Evolutionary conservation across 2,329 filamentous ascomycete genomes (phyloP).

Genomic region (Neurospora sp.): DNA sequence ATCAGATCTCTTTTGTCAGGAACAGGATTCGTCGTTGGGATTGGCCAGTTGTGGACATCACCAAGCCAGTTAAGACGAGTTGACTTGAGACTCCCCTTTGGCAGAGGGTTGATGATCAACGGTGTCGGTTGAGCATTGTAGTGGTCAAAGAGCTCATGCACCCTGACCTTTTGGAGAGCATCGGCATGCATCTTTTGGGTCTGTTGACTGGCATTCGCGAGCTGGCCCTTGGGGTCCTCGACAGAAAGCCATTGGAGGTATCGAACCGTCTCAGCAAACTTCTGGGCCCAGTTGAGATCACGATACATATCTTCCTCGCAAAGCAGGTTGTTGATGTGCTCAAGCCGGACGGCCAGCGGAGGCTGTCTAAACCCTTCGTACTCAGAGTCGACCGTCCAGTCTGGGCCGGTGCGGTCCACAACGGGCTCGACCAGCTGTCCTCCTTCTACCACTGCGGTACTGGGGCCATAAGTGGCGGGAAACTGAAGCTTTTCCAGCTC

Average conservation of each 20-base stretch:
- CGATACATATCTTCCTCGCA: constrained; percentile 36
- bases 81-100: constrained; percentile 18
- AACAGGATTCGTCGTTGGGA: not conserved
- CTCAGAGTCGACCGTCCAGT: constrained; percentile 11
- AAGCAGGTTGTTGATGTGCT: constrained; percentile 33
- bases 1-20: constrained; percentile 22
- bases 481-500: not conserved
- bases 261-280: constrained; percentile 25
- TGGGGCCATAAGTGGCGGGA: not conserved
- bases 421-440: not conserved
- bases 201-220: constrained; percentile 16
- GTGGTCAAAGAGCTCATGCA: constrained; percentile 26
- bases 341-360: constrained; percentile 22
- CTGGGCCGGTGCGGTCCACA: constrained; percentile 2
- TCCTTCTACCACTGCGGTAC: not conserved
- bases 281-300: constrained; percentile 28
- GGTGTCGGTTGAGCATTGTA: constrained; percentile 23
- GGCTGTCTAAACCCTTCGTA: constrained; percentile 20
- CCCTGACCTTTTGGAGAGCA: constrained; percentile 23
- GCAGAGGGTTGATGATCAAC: constrained; percentile 17
- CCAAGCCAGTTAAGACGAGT: constrained; percentile 17
- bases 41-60: constrained; percentile 4
- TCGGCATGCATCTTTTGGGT: constrained; percentile 20
- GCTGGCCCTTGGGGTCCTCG: constrained; percentile 16
- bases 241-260: constrained; percentile 29